A percentile compares a stretch with the other conserved stretches of the same genome.
phyloP scores from a whole-genome alignment of 2,329 filamentous ascomycete species.

The Dactylellina sp. region DNA sequence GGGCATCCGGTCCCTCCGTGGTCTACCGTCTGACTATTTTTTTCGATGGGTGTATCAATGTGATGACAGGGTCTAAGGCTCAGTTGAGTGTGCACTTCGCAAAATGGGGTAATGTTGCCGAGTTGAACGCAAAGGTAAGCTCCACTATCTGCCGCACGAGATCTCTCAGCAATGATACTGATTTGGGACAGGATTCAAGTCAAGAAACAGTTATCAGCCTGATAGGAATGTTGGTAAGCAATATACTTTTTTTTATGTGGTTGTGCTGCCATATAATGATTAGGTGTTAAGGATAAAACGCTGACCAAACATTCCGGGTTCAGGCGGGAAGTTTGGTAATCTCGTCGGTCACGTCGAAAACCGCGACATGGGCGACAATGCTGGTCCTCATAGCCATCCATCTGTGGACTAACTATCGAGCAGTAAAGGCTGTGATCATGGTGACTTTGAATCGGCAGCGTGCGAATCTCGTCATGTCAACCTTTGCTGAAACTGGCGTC shows the following conservation, averaged over 20 bases:
- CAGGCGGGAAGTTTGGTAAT: slow-evolving; percentile 81
- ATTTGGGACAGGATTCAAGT: slow-evolving; percentile 77
- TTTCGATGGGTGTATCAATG: slow-evolving; percentile 10
- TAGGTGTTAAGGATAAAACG: slow-evolving; percentile 14
- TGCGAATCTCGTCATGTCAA: slow-evolving; percentile 79
- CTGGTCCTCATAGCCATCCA: slow-evolving; percentile 79
- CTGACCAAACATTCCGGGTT: slow-evolving; percentile 61
- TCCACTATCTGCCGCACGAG: slow-evolving; percentile 33
- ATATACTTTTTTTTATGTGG: slow-evolving; percentile 23
- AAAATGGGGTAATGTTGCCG: slow-evolving; percentile 84
- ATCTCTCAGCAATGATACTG: slow-evolving; percentile 37
- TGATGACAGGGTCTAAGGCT: slow-evolving; percentile 77
- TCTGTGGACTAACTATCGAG: slow-evolving; percentile 84
- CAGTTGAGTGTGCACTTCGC: slow-evolving; percentile 94
- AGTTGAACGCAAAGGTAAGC: slow-evolving; percentile 79
- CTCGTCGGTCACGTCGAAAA: slow-evolving; percentile 76
- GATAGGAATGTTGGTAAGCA: slow-evolving; percentile 79
- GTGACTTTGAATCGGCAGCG: slow-evolving; percentile 86
- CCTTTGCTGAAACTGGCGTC: slow-evolving; percentile 67
- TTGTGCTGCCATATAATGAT: slow-evolving; percentile 20
- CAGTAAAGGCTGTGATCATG: slow-evolving; percentile 86
- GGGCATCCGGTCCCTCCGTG: slow-evolving; percentile 46
- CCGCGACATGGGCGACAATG: slow-evolving; percentile 79
- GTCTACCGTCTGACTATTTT: slow-evolving; percentile 24
- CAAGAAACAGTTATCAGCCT: slow-evolving; percentile 95